Conservation (phyloP, 495 filamentous ascomycete genomes). For the Chaetomium fimeti region DNA sequence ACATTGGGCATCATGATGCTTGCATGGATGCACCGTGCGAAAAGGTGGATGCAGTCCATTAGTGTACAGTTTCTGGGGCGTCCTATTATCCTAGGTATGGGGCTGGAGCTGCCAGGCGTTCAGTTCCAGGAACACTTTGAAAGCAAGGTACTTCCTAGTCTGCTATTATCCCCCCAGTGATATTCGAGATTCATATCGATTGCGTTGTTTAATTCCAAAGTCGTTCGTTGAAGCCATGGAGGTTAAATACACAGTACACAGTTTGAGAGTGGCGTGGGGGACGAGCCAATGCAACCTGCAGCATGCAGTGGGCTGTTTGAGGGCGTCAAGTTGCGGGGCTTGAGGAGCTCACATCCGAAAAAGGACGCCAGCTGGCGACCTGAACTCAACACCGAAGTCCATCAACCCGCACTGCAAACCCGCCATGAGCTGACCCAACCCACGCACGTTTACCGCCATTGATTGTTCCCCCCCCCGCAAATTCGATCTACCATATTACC, state of each 20-base stretch:
- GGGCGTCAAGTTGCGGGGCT: slow-evolving; percentile 13
- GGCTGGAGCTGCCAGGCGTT: no score
- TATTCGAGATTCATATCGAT: no score
- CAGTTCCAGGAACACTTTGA: no score
- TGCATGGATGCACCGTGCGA: no score
- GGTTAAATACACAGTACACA: background rate
- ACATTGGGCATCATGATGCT: no score
- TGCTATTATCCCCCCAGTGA: no score
- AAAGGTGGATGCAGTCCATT: no score
- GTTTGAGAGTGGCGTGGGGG: background rate
- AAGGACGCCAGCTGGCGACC: slow-evolving; percentile 6
- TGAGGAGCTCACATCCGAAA: background rate
- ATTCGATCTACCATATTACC: background rate
- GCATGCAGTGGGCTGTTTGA: background rate
- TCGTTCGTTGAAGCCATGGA: no score
- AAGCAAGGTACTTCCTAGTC: no score
- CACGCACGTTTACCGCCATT: background rate
- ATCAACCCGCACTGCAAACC: background rate
- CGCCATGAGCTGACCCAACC: slow-evolving; percentile 14
- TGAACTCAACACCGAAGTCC: slow-evolving; percentile 2
- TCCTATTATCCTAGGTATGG: no score
- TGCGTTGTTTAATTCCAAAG: no score
- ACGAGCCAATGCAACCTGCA: slow-evolving; percentile 6
- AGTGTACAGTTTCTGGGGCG: no score
- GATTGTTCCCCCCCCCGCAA: background rate